phyloP scores from a whole-genome alignment of 495 filamentous ascomycete species.

The Annulohypoxylon maeteangense region DNA sequence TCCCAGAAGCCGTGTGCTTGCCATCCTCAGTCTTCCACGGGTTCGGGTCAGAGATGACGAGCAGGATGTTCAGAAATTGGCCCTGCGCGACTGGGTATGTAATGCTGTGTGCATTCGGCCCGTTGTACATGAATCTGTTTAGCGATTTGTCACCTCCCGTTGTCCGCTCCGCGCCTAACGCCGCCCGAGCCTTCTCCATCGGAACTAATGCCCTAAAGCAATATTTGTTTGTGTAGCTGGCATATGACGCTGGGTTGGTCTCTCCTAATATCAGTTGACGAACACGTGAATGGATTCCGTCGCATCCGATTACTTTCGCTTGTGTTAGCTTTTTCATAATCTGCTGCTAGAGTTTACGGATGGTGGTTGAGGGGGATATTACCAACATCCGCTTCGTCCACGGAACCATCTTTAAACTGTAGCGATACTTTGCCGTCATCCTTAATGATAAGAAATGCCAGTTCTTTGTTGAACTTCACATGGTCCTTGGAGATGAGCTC shows the following conservation, averaged over 20 bases:
- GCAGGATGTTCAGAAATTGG: slow-evolving; percentile 53
- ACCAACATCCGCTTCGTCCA: slow-evolving; percentile 49
- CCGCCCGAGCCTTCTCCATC: slow-evolving; percentile 48
- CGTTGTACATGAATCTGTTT: slow-evolving; percentile 57
- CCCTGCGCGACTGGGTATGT: slow-evolving; percentile 55
- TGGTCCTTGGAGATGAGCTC: slow-evolving; percentile 35
- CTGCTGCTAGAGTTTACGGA: background rate
- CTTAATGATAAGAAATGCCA: slow-evolving; percentile 28
- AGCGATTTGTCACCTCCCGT: slow-evolving; percentile 25
- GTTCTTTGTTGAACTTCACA: slow-evolving; percentile 51
- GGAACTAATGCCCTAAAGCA: slow-evolving; percentile 57
- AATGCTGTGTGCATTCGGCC: slow-evolving; percentile 51
- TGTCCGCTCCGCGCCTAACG: slow-evolving; percentile 43
- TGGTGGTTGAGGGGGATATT: background rate
- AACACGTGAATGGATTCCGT: slow-evolving; percentile 57
- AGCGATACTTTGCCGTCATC: slow-evolving; percentile 37
- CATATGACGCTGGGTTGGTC: slow-evolving; percentile 41
- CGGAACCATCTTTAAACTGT: slow-evolving; percentile 51
- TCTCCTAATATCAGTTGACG: slow-evolving; percentile 50
- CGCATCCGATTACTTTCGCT: slow-evolving; percentile 54
- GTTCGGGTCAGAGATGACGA: slow-evolving; percentile 50
- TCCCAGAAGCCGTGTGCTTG: slow-evolving; percentile 47
- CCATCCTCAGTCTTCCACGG: slow-evolving; percentile 48
- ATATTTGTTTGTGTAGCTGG: slow-evolving; percentile 54
- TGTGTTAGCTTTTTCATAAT: slow-evolving; percentile 16